phyloP scores from a whole-genome alignment of 2,329 filamentous ascomycete species.

The Arthroderma sp. region DNA sequence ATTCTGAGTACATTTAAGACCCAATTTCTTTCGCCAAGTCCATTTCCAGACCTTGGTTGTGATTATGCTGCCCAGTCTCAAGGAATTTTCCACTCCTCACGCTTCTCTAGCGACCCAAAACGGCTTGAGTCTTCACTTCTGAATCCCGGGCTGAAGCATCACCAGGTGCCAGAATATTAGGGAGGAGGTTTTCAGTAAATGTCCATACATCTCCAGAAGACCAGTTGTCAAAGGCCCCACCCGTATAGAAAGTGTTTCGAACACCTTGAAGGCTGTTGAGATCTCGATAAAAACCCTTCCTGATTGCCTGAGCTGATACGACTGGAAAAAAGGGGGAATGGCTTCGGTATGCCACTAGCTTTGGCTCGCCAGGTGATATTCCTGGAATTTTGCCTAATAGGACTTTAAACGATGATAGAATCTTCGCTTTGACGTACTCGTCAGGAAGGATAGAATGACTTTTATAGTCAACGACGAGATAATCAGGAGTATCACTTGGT shows the following conservation, averaged over 20 bases:
- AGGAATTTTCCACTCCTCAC: no score
- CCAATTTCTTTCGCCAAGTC: no score
- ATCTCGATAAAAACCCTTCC: constrained; percentile 26
- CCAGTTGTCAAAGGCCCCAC: constrained; percentile 7
- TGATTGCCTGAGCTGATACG: constrained; percentile 22
- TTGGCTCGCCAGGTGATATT: constrained; percentile 1
- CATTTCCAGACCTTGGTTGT: no score
- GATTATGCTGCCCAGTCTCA: no score
- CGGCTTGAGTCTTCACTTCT: no score
- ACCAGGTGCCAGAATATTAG: constrained; percentile 33
- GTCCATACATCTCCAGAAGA: neutral
- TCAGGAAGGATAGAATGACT: constrained; percentile 4
- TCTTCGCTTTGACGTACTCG: neutral
- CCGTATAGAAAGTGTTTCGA: constrained; percentile 30
- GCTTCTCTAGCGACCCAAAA: no score
- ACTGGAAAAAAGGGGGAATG: constrained; percentile 24
- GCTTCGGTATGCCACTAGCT: constrained; percentile 3
- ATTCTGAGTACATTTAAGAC: no score
- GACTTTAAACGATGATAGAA: neutral
- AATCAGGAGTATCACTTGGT: neutral
- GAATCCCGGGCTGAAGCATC: constrained; percentile 1
- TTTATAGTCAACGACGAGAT: constrained; percentile 4
- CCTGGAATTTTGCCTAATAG: constrained; percentile 1
- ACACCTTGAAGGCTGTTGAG: constrained; percentile 29
- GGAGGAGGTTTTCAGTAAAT: neutral